A percentile compares a stretch with the other conserved stretches of the same genome.
These are phyloP conservation scores for Wickerhamomyces strasburgensis DNA, from an alignment of 805 yeast species.

Conservation along the genomic window DNA sequence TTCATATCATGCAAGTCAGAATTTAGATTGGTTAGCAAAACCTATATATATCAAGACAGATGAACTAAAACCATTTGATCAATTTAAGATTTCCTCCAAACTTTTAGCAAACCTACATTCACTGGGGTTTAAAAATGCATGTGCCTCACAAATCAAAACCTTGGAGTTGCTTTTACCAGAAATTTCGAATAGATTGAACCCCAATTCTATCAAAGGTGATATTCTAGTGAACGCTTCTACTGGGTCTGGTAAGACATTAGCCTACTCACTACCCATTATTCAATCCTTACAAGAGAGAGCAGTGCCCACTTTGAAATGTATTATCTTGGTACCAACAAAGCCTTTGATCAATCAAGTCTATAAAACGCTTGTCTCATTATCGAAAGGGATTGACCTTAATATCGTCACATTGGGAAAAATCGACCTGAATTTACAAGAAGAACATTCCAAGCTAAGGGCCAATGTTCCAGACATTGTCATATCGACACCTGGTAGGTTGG, in stretches of 20 bases:
- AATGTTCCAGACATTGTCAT: conserved; percentile 63
- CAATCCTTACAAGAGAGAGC: conserved; percentile 58
- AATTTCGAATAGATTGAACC: conserved; percentile 27
- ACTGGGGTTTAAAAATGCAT: conserved; percentile 51
- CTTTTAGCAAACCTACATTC: conserved; percentile 42
- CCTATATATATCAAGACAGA: conserved; percentile 55
- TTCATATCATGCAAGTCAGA: conserved; percentile 30
- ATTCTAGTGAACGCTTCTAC: conserved; percentile 88
- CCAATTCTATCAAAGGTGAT: conserved; percentile 49
- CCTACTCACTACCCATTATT: conserved; percentile 79
- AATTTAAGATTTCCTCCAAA: conserved; percentile 38
- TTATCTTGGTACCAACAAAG: conserved; percentile 84
- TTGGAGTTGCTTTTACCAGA: conserved; percentile 48
- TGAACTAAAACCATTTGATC: conserved; percentile 40
- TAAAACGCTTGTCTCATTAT: conserved; percentile 51
- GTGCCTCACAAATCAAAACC: conserved; percentile 72
- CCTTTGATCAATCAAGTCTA: conserved; percentile 83
- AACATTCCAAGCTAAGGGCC: conserved; percentile 42
- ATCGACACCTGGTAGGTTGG: conserved; percentile 76
- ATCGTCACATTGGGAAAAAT: conserved; percentile 56
- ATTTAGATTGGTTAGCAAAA: conserved; percentile 60
- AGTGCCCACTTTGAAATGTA: conserved; percentile 70
- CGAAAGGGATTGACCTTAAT: conserved; percentile 64
- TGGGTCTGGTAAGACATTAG: conserved; percentile 93
- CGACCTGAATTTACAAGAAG: conserved; percentile 52